Evolutionary conservation across 768 basidiomycete genomes (phyloP).

Genomic region (Bullera alba): DNA sequence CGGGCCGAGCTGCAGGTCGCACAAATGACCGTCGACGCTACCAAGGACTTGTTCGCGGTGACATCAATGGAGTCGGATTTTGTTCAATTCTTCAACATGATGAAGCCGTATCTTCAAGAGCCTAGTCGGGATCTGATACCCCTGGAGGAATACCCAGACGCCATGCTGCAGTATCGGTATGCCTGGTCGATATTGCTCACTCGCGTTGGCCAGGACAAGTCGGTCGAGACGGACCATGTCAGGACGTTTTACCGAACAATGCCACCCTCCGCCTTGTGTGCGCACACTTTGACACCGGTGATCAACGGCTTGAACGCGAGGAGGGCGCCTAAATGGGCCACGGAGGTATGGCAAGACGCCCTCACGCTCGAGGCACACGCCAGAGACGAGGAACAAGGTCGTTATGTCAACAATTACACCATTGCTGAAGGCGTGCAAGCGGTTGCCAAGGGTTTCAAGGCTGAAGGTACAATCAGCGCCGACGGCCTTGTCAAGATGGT

Average conservation of each 20-base stretch:
- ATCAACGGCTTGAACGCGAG: background rate
- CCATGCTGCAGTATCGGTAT: no score
- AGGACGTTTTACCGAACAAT: background rate
- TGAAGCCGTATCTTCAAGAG: no score
- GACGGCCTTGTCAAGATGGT: slow-evolving; percentile 14
- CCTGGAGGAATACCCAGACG: no score
- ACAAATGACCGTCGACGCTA: no score
- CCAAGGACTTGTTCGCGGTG: no score
- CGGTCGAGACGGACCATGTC: background rate
- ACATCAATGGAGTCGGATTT: no score
- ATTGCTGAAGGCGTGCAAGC: slow-evolving; percentile 7
- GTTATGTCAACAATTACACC: background rate
- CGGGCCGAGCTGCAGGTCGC: no score
- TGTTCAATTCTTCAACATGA: no score
- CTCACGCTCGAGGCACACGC: background rate
- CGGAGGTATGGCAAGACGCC: background rate
- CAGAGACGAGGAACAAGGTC: background rate
- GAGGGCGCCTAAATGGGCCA: background rate
- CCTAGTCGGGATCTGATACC: no score
- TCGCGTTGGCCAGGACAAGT: background rate
- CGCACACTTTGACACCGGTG: background rate
- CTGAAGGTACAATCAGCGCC: no score
- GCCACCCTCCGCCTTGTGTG: background rate
- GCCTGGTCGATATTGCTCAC: background rate
- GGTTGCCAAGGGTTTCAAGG: slow-evolving; percentile 13